Evolutionary conservation across 352 stramenopile species (phyloP).

Genomic region (Phytopythium vexans): DNA sequence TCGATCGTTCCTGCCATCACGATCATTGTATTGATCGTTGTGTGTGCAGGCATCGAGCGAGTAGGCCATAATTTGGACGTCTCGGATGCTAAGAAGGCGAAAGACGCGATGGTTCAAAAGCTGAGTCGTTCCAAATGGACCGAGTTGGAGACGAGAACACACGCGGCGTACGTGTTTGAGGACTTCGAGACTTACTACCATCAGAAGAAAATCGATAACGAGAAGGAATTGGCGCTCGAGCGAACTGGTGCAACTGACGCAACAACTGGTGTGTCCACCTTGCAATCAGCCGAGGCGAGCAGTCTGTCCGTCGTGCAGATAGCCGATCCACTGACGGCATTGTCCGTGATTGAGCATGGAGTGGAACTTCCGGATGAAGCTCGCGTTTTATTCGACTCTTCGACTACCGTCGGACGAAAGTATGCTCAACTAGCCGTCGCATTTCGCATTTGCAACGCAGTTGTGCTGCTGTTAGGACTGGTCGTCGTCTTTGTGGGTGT

Average conservation of each 20-base stretch:
- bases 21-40: constrained; percentile 30
- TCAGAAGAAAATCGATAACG: constrained; percentile 23
- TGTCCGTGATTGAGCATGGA: constrained; percentile 5
- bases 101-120: constrained; percentile 51
- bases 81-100: constrained; percentile 33
- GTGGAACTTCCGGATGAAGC: constrained; percentile 38
- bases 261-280: constrained; percentile 1
- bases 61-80: constrained; percentile 33
- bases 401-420: constrained; percentile 19
- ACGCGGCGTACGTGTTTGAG: constrained; percentile 25
- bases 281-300: not conserved
- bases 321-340: constrained; percentile 1
- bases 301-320: not conserved
- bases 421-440: constrained; percentile 28
- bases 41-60: constrained; percentile 29
- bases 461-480: constrained; percentile 32
- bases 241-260: constrained; percentile 2
- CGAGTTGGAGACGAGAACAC: constrained; percentile 47
- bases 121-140: constrained; percentile 65
- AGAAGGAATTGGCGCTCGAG: constrained; percentile 2
- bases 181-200: constrained; percentile 51
- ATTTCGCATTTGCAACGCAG: constrained; percentile 29
- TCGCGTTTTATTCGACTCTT: constrained; percentile 46
- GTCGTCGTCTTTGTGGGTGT: constrained; percentile 45
- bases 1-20: constrained; percentile 45